Percentiles rank a stretch among this genome's conserved stretches.
Evolutionary conservation across 208 protist species (phyloP).

Genomic region (Leishmania aethiopica): DNA sequence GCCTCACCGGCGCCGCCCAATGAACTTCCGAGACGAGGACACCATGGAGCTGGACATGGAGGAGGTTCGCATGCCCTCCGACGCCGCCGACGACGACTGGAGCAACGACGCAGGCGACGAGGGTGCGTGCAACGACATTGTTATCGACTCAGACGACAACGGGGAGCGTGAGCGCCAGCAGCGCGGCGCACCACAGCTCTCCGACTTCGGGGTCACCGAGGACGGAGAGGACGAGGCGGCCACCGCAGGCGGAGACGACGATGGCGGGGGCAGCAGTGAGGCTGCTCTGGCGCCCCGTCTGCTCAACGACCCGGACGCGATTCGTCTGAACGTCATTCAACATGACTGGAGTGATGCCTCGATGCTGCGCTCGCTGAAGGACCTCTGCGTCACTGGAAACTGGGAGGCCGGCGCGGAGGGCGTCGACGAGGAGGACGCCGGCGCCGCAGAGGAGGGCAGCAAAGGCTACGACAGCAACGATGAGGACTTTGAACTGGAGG

Average conservation of each 20-base stretch:
- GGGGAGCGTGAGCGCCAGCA: not conserved
- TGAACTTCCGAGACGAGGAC: constrained; percentile 82
- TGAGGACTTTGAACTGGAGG: constrained; percentile 82
- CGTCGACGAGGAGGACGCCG: constrained; percentile 51
- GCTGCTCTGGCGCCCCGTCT: constrained; percentile 60
- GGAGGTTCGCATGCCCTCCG: constrained; percentile 38
- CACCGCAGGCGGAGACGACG: constrained; percentile 45
- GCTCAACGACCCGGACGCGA: constrained; percentile 62
- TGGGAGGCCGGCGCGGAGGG: constrained; percentile 70
- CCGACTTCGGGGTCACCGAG: constrained; percentile 29
- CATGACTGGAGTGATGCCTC: constrained; percentile 67
- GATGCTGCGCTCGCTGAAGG: constrained; percentile 77
- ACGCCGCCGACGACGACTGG: constrained; percentile 39
- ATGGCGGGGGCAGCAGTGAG: constrained; percentile 25
- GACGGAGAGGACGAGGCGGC: constrained; percentile 32
- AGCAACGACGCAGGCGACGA: constrained; percentile 23
- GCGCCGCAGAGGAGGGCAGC: constrained; percentile 41
- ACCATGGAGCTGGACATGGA: constrained; percentile 84
- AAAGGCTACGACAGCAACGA: constrained; percentile 89
- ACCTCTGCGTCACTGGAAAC: constrained; percentile 96
- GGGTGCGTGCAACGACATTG: constrained; percentile 19
- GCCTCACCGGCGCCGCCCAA: constrained; percentile 56
- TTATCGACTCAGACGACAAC: constrained; percentile 32
- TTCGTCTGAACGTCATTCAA: constrained; percentile 46
- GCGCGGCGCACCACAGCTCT: constrained; percentile 7